A percentile compares a stretch with the other conserved stretches of the same genome.
phyloP scores from a whole-genome alignment of 2,329 filamentous ascomycete species.

The Tolypocladium nubicola region DNA sequence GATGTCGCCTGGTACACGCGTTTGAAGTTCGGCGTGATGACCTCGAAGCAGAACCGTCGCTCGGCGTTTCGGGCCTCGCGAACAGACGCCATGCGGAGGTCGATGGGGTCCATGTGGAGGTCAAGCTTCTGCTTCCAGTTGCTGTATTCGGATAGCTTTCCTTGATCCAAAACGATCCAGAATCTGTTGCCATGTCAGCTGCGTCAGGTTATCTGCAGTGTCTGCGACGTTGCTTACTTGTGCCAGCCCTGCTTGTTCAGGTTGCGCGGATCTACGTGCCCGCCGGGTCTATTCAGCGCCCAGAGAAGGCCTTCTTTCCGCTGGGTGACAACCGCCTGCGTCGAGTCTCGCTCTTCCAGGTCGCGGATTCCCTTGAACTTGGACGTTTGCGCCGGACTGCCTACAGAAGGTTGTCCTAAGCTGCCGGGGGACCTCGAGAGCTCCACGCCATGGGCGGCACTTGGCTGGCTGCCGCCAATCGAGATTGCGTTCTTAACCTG shows the following conservation, averaged over 20 bases:
- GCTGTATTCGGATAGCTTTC: constrained; percentile 93
- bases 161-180: constrained; percentile 96
- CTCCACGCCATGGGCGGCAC: constrained; percentile 24
- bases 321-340: constrained; percentile 42
- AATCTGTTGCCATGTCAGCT: constrained; percentile 46
- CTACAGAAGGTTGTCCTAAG: constrained; percentile 31
- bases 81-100: constrained; percentile 92
- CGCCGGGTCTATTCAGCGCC: constrained; percentile 86
- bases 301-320: constrained; percentile 91
- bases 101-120: constrained; percentile 95
- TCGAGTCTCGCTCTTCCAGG: constrained; percentile 71
- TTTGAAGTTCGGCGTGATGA: constrained; percentile 93
- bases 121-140: constrained; percentile 99
- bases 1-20: constrained; percentile 96
- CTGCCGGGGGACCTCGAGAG: constrained; percentile 48
- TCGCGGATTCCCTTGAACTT: constrained; percentile 90
- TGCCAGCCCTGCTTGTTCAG: constrained; percentile 98
- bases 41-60: constrained; percentile 92
- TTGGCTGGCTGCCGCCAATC: constrained; percentile 27
- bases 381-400: constrained; percentile 40
- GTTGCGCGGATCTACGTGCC: constrained; percentile 88
- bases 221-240: constrained; percentile 53
- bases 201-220: background rate
- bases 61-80: constrained; percentile 92
- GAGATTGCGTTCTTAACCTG: constrained; percentile 46